Percentiles rank a stretch among this genome's conserved stretches.
These are phyloP conservation scores for Jatropha podagrica DNA, from an alignment of 441 rosid species.

Conservation along the genomic window DNA sequence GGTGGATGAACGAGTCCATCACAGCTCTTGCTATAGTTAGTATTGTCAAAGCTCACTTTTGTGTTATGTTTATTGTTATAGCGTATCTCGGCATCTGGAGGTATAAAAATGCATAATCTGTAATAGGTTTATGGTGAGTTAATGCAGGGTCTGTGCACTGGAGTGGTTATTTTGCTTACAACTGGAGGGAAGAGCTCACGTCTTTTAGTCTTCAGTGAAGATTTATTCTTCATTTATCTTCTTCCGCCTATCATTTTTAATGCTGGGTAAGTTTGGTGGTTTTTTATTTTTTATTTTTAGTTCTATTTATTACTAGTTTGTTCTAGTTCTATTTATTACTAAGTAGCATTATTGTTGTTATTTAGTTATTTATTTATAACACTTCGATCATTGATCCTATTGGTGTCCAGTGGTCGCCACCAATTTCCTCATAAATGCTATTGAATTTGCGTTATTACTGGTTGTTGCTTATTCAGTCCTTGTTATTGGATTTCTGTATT, in stretches of 20 bases:
- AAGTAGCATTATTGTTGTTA: background rate
- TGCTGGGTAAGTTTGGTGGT: constrained; percentile 62
- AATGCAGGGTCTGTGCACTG: constrained; percentile 80
- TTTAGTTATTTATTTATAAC: background rate
- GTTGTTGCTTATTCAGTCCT: background rate
- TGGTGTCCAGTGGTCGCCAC: background rate
- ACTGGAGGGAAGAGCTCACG: constrained; percentile 82
- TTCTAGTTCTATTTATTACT: background rate
- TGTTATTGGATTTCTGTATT: too few species aligned
- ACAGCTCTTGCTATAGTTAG: constrained; percentile 84
- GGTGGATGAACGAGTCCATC: constrained; percentile 95
- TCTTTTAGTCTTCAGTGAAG: constrained; percentile 87
- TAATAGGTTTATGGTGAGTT: constrained; percentile 19
- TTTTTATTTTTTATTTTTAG: background rate
- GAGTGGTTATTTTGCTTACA: constrained; percentile 68
- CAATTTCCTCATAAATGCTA: background rate
- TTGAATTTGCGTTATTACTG: background rate
- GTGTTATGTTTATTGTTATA: background rate
- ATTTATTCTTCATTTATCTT: constrained; percentile 89
- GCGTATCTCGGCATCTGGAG: too few species aligned
- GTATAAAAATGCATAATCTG: background rate
- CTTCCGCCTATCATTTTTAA: constrained; percentile 96
- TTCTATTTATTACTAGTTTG: background rate
- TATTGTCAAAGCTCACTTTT: constrained; percentile 1
- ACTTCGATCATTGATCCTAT: background rate